These are phyloP conservation scores for Taphrina communis DNA, from an alignment of 1,139 yeast genomes.

Conservation along the genomic window DNA sequence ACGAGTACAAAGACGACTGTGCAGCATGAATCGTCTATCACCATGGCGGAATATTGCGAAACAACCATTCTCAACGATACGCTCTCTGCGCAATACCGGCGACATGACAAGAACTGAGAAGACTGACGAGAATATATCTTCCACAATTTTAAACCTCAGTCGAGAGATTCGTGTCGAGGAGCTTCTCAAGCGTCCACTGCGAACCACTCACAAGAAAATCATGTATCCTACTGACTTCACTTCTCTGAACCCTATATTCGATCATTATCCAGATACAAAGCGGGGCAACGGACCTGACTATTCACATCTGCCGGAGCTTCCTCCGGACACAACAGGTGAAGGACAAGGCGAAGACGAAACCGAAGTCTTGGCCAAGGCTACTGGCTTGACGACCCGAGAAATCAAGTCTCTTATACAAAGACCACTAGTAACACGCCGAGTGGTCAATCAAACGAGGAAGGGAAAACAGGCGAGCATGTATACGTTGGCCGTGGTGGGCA, in stretches of 20 bases:
- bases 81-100: background rate
- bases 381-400: conserved; percentile 31
- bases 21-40: background rate
- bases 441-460: conserved; percentile 89
- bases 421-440: conserved; percentile 58
- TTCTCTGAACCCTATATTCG: conserved; percentile 46
- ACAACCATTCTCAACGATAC: background rate
- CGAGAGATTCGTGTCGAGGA: conserved; percentile 24
- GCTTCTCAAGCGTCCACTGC: conserved; percentile 17
- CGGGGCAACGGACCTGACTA: background rate
- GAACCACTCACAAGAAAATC: conserved; percentile 46
- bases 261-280: background rate
- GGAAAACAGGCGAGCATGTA: conserved; percentile 89
- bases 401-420: conserved; percentile 36
- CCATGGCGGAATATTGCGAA: background rate
- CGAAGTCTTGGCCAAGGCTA: conserved; percentile 36
- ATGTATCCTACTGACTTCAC: conserved; percentile 52
- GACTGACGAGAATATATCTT: background rate
- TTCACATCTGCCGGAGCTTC: conserved; percentile 20
- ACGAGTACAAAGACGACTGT: too few species aligned
- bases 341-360: conserved; percentile 38
- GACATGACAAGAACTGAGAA: background rate
- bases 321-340: conserved; percentile 40
- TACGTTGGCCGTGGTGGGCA: conserved; percentile 89
- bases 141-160: conserved; percentile 10